Base-by-base conservation (phyloP, 2,329 filamentous ascomycete genomes). In the Cordyceps tenuipes region DNA sequence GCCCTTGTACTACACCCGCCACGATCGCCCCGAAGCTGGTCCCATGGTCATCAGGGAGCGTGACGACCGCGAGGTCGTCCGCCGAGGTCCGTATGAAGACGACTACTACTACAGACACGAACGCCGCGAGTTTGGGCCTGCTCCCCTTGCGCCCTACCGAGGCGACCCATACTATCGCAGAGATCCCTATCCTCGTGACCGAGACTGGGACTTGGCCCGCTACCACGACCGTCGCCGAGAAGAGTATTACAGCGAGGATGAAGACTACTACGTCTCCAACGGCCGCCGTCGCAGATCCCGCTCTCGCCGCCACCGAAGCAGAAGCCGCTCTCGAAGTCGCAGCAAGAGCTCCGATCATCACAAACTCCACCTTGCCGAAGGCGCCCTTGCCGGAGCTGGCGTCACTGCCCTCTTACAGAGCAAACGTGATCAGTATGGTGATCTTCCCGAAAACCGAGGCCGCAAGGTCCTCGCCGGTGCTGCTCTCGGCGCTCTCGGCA, bases 341-440 rank as follows among this genome's bases (percentile, higher is more conserved):
- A 83, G 81, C 63, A 72, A 73, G 13, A 80, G 79, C 64, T 72
- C 76, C 5, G 76, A 76, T 46, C 73, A 77, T 54, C 81, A 82
- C 64, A 84, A 78, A 68, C 80, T 81, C 47, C 81, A 85, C 64
- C 70, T 87, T 5, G 84, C 84, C 23, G 83, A 85, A 66, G 84
- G 84, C n/a, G 84, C 83, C 10, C 75, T 86, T 17, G 84, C 84
- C 31, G 84, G 83, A 17, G 84, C 84, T 19, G 84, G 84, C 53
- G 71, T 84, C 8, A 80, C 81, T 12, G 84, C 84, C n/a, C 71
- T 87, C 3, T 70, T 85, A 6, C 76, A 79, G 17, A 82, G 80
- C 52, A 80, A 82, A 21, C 77, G 81, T 52, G 76, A 78, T 55
- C 76, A 75, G 59, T 72, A 79, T 3, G 79, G 80, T 54, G 80